Conservation (phyloP, 495 filamentous ascomycete species). For the Penicillium coprophilum region DNA sequence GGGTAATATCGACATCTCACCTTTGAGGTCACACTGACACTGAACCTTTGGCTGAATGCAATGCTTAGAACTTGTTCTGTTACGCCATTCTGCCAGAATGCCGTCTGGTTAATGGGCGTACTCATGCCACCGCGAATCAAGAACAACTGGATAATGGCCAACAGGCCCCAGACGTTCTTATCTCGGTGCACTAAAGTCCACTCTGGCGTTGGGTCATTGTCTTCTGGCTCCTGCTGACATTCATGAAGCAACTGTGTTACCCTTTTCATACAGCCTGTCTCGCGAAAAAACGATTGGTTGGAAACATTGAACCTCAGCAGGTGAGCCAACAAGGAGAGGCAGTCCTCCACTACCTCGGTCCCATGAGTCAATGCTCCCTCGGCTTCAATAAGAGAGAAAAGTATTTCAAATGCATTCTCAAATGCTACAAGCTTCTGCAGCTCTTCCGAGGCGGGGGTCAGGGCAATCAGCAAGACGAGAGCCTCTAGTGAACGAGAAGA, state of each 20-base stretch:
- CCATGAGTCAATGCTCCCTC: slow-evolving; percentile 84
- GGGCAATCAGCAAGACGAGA: slow-evolving; percentile 64
- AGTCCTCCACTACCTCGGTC: slow-evolving; percentile 90
- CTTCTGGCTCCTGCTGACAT: slow-evolving; percentile 56
- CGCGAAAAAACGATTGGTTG: slow-evolving; percentile 92
- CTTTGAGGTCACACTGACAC: slow-evolving; percentile 77
- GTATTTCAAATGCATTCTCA: slow-evolving; percentile 84
- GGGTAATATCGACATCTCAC: slow-evolving; percentile 43
- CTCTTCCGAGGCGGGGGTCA: slow-evolving; percentile 71
- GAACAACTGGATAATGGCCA: slow-evolving; percentile 84
- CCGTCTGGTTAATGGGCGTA: slow-evolving; percentile 78
- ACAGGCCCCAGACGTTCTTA: slow-evolving; percentile 87
- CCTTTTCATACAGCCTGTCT: slow-evolving; percentile 79
- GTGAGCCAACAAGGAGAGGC: slow-evolving; percentile 88
- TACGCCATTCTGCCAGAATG: slow-evolving; percentile 82
- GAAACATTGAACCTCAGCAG: slow-evolving; percentile 84
- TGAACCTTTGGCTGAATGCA: slow-evolving; percentile 75
- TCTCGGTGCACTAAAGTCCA: slow-evolving; percentile 78
- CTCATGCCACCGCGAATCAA: slow-evolving; percentile 75
- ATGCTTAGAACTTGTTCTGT: slow-evolving; percentile 77
- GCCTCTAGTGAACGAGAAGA: slow-evolving; percentile 48
- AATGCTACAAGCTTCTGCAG: slow-evolving; percentile 94
- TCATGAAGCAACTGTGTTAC: slow-evolving; percentile 68
- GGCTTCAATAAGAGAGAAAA: slow-evolving; percentile 75
- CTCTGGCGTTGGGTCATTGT: slow-evolving; percentile 60